Evolutionary conservation across 139 green algal genomes (phyloP), one percentile per base, ranked within the genome.

Genomic region (Coelastrella sp.): DNA sequence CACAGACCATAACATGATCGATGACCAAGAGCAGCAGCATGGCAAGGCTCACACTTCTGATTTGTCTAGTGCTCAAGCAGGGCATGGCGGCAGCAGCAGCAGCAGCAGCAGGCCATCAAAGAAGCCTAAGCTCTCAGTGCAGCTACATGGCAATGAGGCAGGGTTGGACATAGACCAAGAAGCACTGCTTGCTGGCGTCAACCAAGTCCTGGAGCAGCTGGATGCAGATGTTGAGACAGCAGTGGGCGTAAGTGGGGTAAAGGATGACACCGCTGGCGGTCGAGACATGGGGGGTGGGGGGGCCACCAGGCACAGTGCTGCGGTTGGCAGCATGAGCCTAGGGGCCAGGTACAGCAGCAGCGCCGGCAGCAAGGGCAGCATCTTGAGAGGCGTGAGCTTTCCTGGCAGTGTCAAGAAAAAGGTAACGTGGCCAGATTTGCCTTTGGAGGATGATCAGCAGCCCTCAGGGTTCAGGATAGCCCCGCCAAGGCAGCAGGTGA

Each of bases 381-480:
- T 88, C 84, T 73, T 88, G 68, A 80, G 68, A 22, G 20, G 11
- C 11, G 12, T 9, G 8, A 81, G 84, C 68, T 68, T 68, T 25
- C 84, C 84, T 35, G 63, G 63, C 61, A 87, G 82, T 72, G 19
- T 58, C 56, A 84, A 84, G 73, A 90, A 90, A 81, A 90, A 84
- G 72, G 85, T 90, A 81, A 61, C 72, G 22, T 90, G 85, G 85
- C 85, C 85, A 58, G 85, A 90, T 61, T 20, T 68, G 66, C 27
- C 35, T 49, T 5, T n/a, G 27, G 84, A 60, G 25, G 25, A 66
- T 7, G 85, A 65, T 59, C 11, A 82, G 73, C 73, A 74, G n/a
- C 22, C 25, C 35, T 24, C 68, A 70, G 85, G 85, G 19, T 90
- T 90, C 85, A 84, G 74, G 22, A 84, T 90, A 84, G 85, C 85